phyloP scores from a whole-genome alignment of 805 yeast species.

The Saturnispora kantuleensis region DNA sequence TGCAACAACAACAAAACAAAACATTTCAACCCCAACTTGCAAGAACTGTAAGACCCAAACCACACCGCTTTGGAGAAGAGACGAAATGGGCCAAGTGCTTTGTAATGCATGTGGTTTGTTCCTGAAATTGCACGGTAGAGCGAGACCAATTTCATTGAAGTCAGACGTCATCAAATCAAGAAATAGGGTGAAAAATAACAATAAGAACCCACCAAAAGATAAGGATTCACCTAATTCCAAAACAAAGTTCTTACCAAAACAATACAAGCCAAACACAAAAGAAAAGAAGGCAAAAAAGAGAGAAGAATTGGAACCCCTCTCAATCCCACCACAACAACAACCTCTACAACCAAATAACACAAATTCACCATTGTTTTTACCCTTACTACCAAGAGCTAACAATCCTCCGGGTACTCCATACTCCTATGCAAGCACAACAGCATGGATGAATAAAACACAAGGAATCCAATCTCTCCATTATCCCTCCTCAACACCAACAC shows the following conservation, averaged over 20 bases:
- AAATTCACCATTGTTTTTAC: slow-evolving; percentile 31
- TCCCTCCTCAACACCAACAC: slow-evolving; percentile 62
- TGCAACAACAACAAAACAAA: slow-evolving; percentile 54
- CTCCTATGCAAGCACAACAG: slow-evolving; percentile 21
- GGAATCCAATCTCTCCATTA: slow-evolving; percentile 49
- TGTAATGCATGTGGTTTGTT: slow-evolving; percentile 94
- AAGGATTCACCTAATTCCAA: slow-evolving; percentile 28
- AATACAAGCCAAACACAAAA: slow-evolving; percentile 26
- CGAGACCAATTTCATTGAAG: slow-evolving; percentile 83
- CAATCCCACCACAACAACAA: slow-evolving; percentile 4
- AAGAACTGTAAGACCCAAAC: slow-evolving; percentile 88
- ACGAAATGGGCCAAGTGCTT: slow-evolving; percentile 79
- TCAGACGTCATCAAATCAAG: slow-evolving; percentile 89
- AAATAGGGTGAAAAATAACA: slow-evolving; percentile 61
- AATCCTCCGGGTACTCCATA: slow-evolving; percentile 22
- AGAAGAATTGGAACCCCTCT: neutral
- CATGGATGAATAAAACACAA: slow-evolving; percentile 23
- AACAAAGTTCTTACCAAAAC: slow-evolving; percentile 29
- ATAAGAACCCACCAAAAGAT: slow-evolving; percentile 40
- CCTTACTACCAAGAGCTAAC: slow-evolving; percentile 31
- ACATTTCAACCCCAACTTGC: slow-evolving; percentile 61
- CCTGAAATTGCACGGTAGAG: slow-evolving; percentile 81
- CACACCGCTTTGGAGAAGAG: slow-evolving; percentile 93
- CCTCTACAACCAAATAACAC: slow-evolving; percentile 5
- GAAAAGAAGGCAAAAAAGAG: slow-evolving; percentile 6